Evolutionary conservation across 164 flowering plant species (phyloP).

Genomic region (Magnolia sinica): DNA sequence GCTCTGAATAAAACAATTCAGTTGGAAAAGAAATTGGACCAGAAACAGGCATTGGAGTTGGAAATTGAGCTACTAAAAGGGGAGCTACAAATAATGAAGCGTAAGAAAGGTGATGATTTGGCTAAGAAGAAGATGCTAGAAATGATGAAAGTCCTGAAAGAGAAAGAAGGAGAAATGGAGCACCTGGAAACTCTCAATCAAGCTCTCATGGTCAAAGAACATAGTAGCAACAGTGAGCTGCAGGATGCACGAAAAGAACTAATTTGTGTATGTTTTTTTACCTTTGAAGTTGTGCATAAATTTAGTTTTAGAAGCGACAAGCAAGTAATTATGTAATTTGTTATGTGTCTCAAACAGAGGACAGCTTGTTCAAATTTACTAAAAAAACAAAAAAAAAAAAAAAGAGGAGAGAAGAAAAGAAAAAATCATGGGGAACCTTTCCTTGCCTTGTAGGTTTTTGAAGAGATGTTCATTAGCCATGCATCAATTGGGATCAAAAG

Average conservation of each 20-base stretch:
- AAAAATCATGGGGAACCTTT: neutral
- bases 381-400: too few species aligned
- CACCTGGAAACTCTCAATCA: conserved; percentile 36
- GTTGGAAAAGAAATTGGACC: conserved; percentile 59
- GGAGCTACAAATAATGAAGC: conserved; percentile 53
- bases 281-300: neutral
- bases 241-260: conserved; percentile 50
- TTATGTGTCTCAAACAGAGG: neutral
- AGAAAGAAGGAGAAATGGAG: conserved; percentile 53
- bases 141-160: conserved; percentile 35
- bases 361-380: too few species aligned
- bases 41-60: conserved; percentile 66
- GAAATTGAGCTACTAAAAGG: conserved; percentile 71
- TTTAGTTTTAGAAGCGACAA: neutral
- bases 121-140: conserved; percentile 32
- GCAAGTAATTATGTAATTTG: neutral
- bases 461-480: conserved; percentile 17
- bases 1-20: conserved; percentile 44
- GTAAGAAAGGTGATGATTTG: conserved; percentile 46
- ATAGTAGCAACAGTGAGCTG: conserved; percentile 23
- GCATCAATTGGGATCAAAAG: neutral
- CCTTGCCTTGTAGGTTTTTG: conserved; percentile 42
- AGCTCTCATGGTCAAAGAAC: conserved; percentile 51
- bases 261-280: neutral
- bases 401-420: too few species aligned